Evolutionary conservation across 176 grass and related monocot species (phyloP), one percentile per base, ranked within the genome.

Genomic region (Bothriochloa decipiens): DNA sequence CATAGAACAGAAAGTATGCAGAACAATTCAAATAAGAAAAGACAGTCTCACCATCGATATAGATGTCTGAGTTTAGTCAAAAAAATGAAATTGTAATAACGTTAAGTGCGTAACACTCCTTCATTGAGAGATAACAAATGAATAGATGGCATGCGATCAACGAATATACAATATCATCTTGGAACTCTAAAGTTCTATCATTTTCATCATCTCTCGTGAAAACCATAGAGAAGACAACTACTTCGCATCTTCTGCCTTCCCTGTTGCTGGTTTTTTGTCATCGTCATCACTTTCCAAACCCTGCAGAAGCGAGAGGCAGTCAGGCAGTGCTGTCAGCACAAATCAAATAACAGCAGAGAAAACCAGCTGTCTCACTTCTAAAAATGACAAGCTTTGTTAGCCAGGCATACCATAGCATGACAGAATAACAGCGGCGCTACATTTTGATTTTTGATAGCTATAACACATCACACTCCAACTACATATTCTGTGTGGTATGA

Each of bases 211-310:
- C 71, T 41, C 39, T 57, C 71, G 11, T 32, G 60, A 83, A 87
- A 87, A 65, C 78, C 78, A 58, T 53, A n/a, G n/a, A n/a, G 29
- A 28, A 28, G 3, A 40, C 62, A 70, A 28, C 80, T 84, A 35
- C 84, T 91, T 70, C 11, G 42, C 81, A 63, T 36, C 73, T 74
- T 88, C 81, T 60, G 66, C 68, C 47, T 87, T 86, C 72, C 29
- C 79, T 85, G 70, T 77, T 83, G 41, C 80, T 69, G 65, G 32
- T 20, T 18, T 29, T 72, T 85, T 82, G 22, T 82, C 90, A 69
- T 95, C 92, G 1, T 83, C 82, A 16, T 93, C 92, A 83, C 92
- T 95, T 46, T 91, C 91, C 57, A 93, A 81, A n/a, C 87, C 95
- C 95, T 98, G 80, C 52, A 81, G 61, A 88, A 75, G 39, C 16